A percentile compares a stretch with the other conserved stretches of the same genome.
phyloP scores from a whole-genome alignment of 2,329 filamentous ascomycete species.

The Calonectria naviculata region DNA sequence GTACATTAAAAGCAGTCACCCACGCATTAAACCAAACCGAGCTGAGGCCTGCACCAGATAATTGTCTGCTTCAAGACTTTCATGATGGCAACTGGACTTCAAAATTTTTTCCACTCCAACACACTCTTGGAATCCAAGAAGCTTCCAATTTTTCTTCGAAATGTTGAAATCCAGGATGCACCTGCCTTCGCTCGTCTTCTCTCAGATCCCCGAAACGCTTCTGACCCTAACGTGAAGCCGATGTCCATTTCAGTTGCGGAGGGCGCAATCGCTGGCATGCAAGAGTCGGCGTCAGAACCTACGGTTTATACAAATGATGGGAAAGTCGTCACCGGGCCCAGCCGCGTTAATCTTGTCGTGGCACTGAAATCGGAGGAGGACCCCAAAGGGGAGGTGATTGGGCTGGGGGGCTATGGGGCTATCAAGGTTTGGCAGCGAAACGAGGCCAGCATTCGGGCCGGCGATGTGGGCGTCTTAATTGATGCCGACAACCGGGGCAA shows the following conservation, averaged over 20 bases:
- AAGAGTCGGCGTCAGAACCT: constrained; percentile 8
- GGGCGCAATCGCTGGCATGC: constrained; percentile 8
- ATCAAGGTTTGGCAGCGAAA: constrained; percentile 11
- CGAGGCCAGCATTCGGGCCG: neutral
- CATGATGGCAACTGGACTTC: neutral
- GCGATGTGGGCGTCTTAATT: constrained; percentile 15
- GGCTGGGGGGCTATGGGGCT: constrained; percentile 16
- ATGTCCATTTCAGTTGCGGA: constrained; percentile 7
- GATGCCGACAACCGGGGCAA: constrained; percentile 12
- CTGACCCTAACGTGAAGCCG: constrained; percentile 13
- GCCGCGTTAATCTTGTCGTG: constrained; percentile 13
- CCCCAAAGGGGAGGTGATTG: constrained; percentile 4
- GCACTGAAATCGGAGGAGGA: constrained; percentile 9
- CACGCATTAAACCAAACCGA: neutral
- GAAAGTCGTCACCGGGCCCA: constrained; percentile 3
- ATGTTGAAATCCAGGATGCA: constrained; percentile 1
- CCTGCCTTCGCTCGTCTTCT: constrained; percentile 6
- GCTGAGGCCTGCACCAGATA: neutral
- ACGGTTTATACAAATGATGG: neutral
- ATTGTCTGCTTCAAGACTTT: neutral
- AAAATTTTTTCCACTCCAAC: neutral
- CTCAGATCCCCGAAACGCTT: constrained; percentile 15
- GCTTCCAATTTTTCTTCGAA: constrained; percentile 4
- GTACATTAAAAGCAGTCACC: neutral
- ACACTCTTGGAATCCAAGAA: constrained; percentile 5